Base-by-base conservation (phyloP, 2,329 filamentous ascomycete species). In the Calonectria hawksworthii region DNA sequence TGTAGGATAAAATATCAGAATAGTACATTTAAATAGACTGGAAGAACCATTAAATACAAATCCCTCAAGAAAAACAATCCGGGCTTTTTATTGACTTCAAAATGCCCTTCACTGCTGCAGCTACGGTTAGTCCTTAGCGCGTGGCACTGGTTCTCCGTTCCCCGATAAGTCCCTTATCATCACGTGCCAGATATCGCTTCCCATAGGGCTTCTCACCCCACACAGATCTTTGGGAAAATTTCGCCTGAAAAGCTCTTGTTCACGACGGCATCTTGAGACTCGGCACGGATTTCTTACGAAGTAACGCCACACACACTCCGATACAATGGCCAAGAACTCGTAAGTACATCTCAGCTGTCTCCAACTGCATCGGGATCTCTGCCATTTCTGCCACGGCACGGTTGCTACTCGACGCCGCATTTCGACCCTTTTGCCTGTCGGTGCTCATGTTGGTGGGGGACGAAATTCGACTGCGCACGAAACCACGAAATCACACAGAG, bases 241-340 rank as follows among this genome's bases (percentile, higher is more conserved):
- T 82, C 75, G 78, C 77, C 79, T 77, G 79, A 81, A 84, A 84
- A 83, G 79, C 78, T 81, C 77, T 78, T 81, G 81, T 79, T 83
- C 80, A 84, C 82, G 82, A 85, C 82, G 81, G 82, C 82, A 83
- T 80, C 79, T 80, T 80, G 82, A 83, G 81, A 84, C 80, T 81
- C 82, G 84, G 83, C 81, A 84, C 80, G 77, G 80, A 82, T 82
- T 83, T 79, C 78, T 81, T 77, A 84, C 83, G 83, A 85, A 84
- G 80, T 83, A 85, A 86, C 85, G 84, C 83, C 85, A 83, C 82
- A 84, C 82, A 84, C 83, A 85, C 85, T 78, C 87, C 86, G 86
- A 87, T 85, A 88, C 86, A 90, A 92, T 92, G 90, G 90, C 90
- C 86, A 92, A 92, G 87, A 83, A 89, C 81, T 91, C 90, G 90